Evolutionary conservation across 441 rosid species (phyloP), one percentile per base, ranked within the genome.

Genomic region (Jatropha podagrica): DNA sequence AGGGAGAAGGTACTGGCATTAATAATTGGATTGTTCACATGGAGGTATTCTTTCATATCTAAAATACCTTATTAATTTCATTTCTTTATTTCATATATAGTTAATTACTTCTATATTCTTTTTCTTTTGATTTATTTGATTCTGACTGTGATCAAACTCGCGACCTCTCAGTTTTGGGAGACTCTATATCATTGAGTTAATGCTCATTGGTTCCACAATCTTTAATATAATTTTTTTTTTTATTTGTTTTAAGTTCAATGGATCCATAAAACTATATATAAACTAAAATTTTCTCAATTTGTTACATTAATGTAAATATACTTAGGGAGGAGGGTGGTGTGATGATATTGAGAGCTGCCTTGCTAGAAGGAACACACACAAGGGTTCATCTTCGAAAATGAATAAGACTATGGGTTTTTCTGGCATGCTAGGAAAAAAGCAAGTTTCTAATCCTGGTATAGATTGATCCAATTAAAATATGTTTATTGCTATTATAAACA

Each of bases 301-400:
- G 2, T 49, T 46, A 18, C 9, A 27, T 51, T 40, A 15, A 18
- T 72, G 40, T 58, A 12, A 40, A 17, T 12, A 7, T 32, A 7
- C 6, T 26, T 63, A 91, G 97, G 98, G 98, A 79, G 98, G 98
- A 84, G 93, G 93, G 81, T 93, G 98, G 98, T 93, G 98, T 68
- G 82, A 85, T 70, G 80, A 77, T 46, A 78, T 74, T 7, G 84
- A 80, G 60, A 79, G 78, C 9, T 93, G 98, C 61, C 75, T 87
- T 3, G 23, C 78, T 65, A 89, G 98, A 32, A 87, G 72, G 49
- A 42, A 76, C 18, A 85, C 89, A 3, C 83, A 83, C 77, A 85
- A 78, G 76, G 98, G 98, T 55, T 91, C 96, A 12, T 93, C 98
- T 0, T 81, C 72, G 68, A 72, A 81, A 7, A 88, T 90, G 96